Base-by-base conservation (phyloP, 1,139 yeast genomes). In the Martiniozyma asiatica region DNA sequence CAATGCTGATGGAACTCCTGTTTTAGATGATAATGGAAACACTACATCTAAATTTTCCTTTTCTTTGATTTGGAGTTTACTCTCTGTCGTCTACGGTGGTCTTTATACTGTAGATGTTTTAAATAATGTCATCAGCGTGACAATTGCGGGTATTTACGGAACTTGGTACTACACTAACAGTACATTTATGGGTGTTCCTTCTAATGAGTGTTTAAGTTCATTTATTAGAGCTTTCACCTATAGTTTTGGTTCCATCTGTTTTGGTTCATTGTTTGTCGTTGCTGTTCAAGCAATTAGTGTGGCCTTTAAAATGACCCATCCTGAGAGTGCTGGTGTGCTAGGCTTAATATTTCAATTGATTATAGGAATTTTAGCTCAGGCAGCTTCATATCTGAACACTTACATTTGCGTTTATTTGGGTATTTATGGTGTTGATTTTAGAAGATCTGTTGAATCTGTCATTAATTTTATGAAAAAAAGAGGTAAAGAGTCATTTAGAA, bases 401-500 rank as follows among this genome's bases (percentile, higher is more conserved):
- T 87, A 85, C 48, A 93, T 95, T 9, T 81, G 79, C 53, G 77
- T 92, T 25, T 84, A 75, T 47, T 69, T 85, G 47, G 94, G 95
- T 0, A 64, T 87, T 20, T 87, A 84, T 51, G 96, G 96, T 29
- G 76, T 74, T 47, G 63, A 73, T 22, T 84, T 85, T 50, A 47
- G 80, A 29, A 64, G 65, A 21, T 73, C 92, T 1, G 92, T 94
- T 2, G 74, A 63, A 44, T 85, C 81, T 36, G 79, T 95, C 1
- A 75, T 84, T 69, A 67, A 68, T 40, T 64, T 85, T 54, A 56
- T 85, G 42, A 68, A 79, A 45, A 70, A 68, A 49, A 78, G 82
- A 52, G 95, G 95, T 25, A 63, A 81, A 58, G 94, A 47, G 28
- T 48, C 50, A 6, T 18, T 43, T 18, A 36, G 42, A 41, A 87